These are phyloP conservation scores for Hypholoma sublateritium DNA, from an alignment of 768 basidiomycete species.

Conservation along the genomic window DNA sequence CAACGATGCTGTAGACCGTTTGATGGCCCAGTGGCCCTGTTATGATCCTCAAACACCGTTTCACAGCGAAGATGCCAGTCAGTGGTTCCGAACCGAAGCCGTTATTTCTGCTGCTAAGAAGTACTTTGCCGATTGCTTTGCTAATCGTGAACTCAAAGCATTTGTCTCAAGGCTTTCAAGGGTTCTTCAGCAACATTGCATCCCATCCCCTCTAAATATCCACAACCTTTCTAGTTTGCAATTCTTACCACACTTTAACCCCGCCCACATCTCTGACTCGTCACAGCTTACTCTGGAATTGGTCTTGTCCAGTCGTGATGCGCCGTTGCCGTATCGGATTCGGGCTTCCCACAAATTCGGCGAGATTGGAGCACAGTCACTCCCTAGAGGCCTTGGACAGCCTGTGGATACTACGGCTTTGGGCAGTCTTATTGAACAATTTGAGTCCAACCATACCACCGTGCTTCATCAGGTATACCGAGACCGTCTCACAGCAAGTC, in stretches of 20 bases:
- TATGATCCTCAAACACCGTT: not conserved
- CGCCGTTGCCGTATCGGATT: not conserved
- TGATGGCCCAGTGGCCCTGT: slow-evolving; percentile 21
- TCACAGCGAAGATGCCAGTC: not conserved
- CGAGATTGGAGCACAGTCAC: not conserved
- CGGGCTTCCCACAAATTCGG: not conserved
- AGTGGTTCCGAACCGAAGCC: slow-evolving; percentile 9
- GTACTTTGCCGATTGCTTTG: slow-evolving; percentile 15
- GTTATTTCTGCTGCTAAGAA: slow-evolving; percentile 4
- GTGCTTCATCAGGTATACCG: slow-evolving; percentile 2
- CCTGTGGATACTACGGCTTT: not conserved
- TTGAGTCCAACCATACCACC: not conserved
- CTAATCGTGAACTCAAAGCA: slow-evolving; percentile 10
- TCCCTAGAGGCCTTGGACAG: not conserved
- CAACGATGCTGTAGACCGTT: not conserved
- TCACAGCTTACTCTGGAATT: too few species aligned
- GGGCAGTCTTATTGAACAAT: slow-evolving; percentile 8
- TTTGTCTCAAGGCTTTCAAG: slow-evolving; percentile 5
- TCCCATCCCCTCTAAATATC: not conserved
- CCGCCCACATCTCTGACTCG: too few species aligned
- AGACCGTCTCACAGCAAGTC: slow-evolving; percentile 7
- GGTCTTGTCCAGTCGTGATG: not conserved
- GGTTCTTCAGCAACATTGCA: not conserved
- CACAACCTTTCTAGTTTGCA: not conserved
- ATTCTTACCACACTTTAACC: not conserved